phyloP scores from a whole-genome alignment of 352 stramenopile species.

The Pythium phragmiticola region DNA sequence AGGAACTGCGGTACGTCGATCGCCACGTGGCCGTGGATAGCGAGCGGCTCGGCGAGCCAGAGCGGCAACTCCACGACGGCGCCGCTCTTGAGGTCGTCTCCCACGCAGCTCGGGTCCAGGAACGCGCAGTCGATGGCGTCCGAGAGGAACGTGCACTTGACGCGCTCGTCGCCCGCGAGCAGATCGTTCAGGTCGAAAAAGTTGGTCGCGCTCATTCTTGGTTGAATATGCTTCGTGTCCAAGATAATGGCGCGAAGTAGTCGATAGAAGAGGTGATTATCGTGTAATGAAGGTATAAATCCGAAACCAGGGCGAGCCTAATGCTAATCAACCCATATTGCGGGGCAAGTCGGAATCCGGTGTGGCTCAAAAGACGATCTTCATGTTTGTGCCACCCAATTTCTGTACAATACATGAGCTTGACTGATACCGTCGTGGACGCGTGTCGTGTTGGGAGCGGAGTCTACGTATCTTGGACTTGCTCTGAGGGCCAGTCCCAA shows the following conservation, averaged over 20 bases:
- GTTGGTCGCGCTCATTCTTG: conserved; percentile 24
- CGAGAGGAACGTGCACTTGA: conserved; percentile 75
- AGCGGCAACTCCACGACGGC: conserved; percentile 70
- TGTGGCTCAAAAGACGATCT: too few species aligned
- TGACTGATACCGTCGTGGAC: too few species aligned
- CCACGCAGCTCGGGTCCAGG: conserved; percentile 65
- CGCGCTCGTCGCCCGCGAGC: conserved; percentile 73
- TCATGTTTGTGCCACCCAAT: too few species aligned
- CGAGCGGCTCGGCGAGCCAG: conserved; percentile 67
- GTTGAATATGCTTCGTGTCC: not conserved
- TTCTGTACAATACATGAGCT: too few species aligned
- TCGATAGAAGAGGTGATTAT: conserved; percentile 1
- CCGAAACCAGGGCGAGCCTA: not conserved
- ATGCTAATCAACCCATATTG: not conserved
- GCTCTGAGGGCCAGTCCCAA: too few species aligned
- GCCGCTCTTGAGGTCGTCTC: conserved; percentile 44
- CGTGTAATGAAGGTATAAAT: not conserved
- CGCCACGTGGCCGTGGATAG: conserved; percentile 47
- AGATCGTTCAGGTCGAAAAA: conserved; percentile 81
- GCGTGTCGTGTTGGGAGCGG: too few species aligned
- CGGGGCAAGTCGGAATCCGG: too few species aligned
- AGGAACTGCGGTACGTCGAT: conserved; percentile 64
- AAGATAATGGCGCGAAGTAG: conserved; percentile 23
- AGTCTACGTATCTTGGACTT: too few species aligned
- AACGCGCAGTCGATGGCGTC: conserved; percentile 71